Evolutionary conservation across 2,329 filamentous ascomycete genomes (phyloP).

Genomic region (Fusarium coicis): DNA sequence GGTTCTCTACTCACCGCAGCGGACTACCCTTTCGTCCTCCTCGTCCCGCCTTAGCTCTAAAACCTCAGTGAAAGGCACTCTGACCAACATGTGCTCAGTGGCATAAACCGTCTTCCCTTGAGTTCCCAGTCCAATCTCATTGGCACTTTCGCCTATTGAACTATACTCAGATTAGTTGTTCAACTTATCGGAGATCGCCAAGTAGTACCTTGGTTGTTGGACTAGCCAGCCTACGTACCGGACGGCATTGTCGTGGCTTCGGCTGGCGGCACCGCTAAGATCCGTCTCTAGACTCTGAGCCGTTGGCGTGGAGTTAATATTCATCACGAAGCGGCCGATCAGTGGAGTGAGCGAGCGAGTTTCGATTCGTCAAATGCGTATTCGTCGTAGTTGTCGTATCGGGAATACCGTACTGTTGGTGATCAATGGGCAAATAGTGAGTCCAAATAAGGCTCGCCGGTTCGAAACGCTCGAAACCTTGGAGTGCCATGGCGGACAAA

Average conservation of each 20-base stretch:
- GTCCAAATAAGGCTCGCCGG: conserved; percentile 1
- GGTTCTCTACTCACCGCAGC: background rate
- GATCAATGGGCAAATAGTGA: background rate
- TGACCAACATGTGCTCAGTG: background rate
- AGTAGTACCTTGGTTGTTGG: background rate
- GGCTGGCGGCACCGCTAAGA: conserved; percentile 24
- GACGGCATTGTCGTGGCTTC: conserved; percentile 3
- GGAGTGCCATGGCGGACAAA: conserved; percentile 1
- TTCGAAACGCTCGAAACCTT: conserved; percentile 18
- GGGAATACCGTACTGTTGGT: background rate
- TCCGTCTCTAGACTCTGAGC: conserved; percentile 1
- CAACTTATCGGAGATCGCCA: background rate
- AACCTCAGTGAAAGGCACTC: background rate
- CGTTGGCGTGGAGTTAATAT: background rate
- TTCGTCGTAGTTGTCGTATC: conserved; percentile 1
- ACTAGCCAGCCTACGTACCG: background rate
- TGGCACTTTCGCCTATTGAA: background rate
- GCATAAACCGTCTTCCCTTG: background rate
- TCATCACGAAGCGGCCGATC: background rate
- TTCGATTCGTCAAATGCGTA: conserved; percentile 14
- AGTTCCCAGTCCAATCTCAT: background rate
- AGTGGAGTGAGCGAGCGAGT: conserved; percentile 1
- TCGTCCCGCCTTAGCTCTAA: background rate
- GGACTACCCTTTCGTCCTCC: background rate
- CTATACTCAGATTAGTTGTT: background rate